Conservation (phyloP, 257 asterid genomes). For the Coffea canephora region DNA sequence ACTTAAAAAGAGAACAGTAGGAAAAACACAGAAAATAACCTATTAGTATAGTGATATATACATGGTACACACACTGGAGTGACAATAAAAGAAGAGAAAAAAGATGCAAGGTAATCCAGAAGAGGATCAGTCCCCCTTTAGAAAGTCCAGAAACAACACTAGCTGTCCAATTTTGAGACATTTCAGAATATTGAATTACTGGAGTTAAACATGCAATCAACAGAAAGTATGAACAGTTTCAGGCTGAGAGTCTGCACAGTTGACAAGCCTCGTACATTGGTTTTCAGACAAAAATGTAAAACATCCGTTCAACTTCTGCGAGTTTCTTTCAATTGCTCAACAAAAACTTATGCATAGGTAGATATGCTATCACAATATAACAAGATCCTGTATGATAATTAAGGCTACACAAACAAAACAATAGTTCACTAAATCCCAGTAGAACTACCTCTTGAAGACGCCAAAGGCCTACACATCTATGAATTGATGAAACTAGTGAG, state of each 20-base stretch:
- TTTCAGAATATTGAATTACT: background rate
- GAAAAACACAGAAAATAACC: no score
- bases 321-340: background rate
- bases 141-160: no score
- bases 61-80: no score
- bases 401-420: background rate
- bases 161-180: no score
- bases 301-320: background rate
- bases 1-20: background rate
- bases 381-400: background rate
- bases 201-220: background rate
- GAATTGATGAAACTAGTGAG: slow-evolving; percentile 72
- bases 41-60: no score
- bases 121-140: background rate
- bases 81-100: no score
- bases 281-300: background rate
- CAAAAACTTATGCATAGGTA: background rate
- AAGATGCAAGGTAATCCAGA: background rate
- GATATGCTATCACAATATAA: background rate
- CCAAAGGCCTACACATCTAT: slow-evolving; percentile 80
- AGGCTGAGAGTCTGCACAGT: background rate
- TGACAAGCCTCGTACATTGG: background rate
- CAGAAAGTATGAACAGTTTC: background rate
- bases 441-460: slow-evolving; percentile 77
- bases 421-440: background rate